Conservation (phyloP, 2,329 filamentous ascomycete species). For the Beauveria medogensis region DNA sequence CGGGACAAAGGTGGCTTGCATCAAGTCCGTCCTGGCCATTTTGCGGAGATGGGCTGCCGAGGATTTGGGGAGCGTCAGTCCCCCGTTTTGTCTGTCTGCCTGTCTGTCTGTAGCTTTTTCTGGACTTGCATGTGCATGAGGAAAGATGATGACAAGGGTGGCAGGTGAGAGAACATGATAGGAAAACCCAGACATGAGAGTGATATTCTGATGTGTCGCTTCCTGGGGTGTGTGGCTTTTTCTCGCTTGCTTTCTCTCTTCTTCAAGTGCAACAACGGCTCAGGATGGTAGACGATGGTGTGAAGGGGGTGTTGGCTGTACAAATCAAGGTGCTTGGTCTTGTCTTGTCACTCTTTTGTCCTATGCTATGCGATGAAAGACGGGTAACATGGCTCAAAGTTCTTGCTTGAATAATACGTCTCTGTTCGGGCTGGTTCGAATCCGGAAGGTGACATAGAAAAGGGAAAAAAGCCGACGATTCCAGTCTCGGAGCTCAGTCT, state of each 20-base stretch:
- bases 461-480: neutral
- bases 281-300: too few species aligned
- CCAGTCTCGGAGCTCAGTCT: too few species aligned
- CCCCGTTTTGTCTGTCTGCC: neutral
- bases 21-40: neutral
- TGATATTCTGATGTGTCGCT: too few species aligned
- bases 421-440: too few species aligned
- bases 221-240: too few species aligned
- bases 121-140: neutral
- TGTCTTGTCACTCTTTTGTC: neutral
- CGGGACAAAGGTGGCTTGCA: neutral
- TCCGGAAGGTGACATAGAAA: neutral
- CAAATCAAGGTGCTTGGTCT: neutral
- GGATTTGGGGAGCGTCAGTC: neutral
- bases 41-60: neutral
- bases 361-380: neutral
- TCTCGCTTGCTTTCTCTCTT: too few species aligned
- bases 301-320: neutral
- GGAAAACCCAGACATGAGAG: too few species aligned
- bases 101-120: neutral
- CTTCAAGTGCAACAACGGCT: too few species aligned
- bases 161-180: neutral
- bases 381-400: too few species aligned
- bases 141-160: neutral
- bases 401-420: neutral